Base-by-base conservation (phyloP, 83 land plant genomes). In the Picea abies region DNA sequence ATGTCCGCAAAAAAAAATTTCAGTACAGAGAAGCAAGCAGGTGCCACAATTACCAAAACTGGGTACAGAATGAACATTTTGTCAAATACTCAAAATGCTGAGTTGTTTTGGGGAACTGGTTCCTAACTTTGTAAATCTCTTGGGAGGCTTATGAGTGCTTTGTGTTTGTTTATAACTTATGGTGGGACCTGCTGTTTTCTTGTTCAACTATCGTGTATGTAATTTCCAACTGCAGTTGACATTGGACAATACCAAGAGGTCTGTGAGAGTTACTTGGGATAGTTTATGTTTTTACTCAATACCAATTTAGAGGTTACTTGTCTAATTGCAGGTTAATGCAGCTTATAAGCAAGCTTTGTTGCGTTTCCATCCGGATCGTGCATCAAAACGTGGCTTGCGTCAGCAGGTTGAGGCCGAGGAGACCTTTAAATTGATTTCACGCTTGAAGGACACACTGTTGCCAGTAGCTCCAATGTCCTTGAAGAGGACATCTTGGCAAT, bases 401-500 rank as follows among this genome's bases (percentile, higher is more conserved):
- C 88, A 89, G 60, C 99, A 88, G 73, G 98, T 97, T 76, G 91
- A 95, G 80, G 96, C 98, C 39, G 99, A 97, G 84, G 99, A 97
- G 85, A 95, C 91, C 76, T 97, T 95, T 82, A 97, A 97, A 82
- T 84, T 97, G 79, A 92, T 97, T n/a, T 82, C 90, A 65, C 84
- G 92, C 29, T 86, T 97, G 94, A 97, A 94, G 86, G 88, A 85
- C 61, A 90, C 88, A 80, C 80, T 95, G 70, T 64, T 72, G 25
- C 87, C 84, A 56, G 86, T 87, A 29, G 87, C 39, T 11, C 58
- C 56, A 73, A 44, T 23, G 56, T 44, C 20, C 56, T 73, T 73
- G 39, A 73, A 73, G 16, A 73, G 52, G 77, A n/a, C 25, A 8
- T 10, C 56, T 20, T 73, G 77, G 25, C 20, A 44, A 47, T 44